These are phyloP conservation scores for Zymoseptoria passerinii DNA, from an alignment of 2,329 filamentous ascomycete species.

Conservation along the genomic window DNA sequence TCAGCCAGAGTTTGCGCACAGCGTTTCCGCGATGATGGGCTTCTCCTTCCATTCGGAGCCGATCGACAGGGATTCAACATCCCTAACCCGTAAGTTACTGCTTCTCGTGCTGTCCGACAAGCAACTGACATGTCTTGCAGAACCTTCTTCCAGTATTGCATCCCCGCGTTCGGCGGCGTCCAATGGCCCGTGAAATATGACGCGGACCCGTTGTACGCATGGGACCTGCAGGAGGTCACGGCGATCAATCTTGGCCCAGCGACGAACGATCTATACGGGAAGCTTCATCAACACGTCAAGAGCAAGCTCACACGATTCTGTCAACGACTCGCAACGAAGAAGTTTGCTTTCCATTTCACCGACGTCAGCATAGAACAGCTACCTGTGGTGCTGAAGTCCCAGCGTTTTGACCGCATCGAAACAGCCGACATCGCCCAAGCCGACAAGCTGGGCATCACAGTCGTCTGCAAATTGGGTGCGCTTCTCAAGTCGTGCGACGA, in stretches of 20 bases:
- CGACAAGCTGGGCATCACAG: conserved; percentile 31
- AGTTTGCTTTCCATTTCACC: conserved; percentile 26
- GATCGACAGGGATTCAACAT: too few relatives aligned
- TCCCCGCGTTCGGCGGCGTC: too few relatives aligned
- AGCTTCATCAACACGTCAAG: conserved; percentile 31
- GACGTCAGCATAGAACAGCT: conserved; percentile 23
- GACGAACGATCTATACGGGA: conserved; percentile 33
- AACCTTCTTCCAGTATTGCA: too few relatives aligned
- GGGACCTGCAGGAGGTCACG: conserved; percentile 27
- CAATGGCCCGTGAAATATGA: conserved; percentile 36
- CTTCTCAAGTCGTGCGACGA: conserved; percentile 27
- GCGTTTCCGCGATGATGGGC: too few relatives aligned
- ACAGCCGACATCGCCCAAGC: conserved; percentile 36
- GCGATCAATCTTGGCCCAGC: conserved; percentile 15
- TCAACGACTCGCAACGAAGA: conserved; percentile 14
- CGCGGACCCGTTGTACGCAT: conserved; percentile 33
- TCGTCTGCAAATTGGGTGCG: conserved; percentile 23
- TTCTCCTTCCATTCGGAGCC: too few relatives aligned
- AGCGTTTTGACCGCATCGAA: too few relatives aligned
- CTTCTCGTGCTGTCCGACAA: too few relatives aligned
- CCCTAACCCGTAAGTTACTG: too few relatives aligned
- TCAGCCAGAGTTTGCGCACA: too few relatives aligned
- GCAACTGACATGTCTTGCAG: too few relatives aligned
- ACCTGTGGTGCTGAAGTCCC: too few relatives aligned
- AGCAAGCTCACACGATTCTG: conserved; percentile 28